Evolutionary conservation across 345 rosid species (phyloP), one percentile per base, ranked within the genome.

Genomic region (Linum trigynum): DNA sequence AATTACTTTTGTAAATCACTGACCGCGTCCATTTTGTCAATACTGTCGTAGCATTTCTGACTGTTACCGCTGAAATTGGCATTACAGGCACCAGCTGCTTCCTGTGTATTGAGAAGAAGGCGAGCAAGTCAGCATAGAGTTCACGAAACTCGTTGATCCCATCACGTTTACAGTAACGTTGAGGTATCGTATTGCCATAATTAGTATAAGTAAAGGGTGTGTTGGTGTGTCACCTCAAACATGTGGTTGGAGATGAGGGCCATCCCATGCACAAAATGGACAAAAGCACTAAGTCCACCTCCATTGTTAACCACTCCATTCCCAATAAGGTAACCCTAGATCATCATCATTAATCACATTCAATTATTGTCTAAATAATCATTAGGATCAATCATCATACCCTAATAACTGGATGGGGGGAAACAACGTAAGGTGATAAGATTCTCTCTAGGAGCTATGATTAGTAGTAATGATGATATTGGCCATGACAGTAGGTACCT

Each of bases 241-340:
- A 76, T 76, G 45, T 69, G 75, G 9, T 65, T 67, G 0, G 82
- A 81, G 50, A 82, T 72, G 23, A 82, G 72, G 7, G 76, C 85
- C 83, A 82, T 82, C 6, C 81, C 85, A 64, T 69, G 76, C 1
- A 66, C 71, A 59, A 82, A 82, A n/a, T 77, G 75, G 32, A 82
- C 58, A 11, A n/a, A 3, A 60, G 76, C 72, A 63, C 73, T 64
- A 41, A 56, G 9, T 1, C 75, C 69, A 10, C 32, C 32, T 23
- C 2, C 57, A 9, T 48, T 15, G 36, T 65, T 60, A 5, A 78
- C 35, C 32, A 67, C 59, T 8, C 81, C 85, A 72, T 82, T 82
- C 3, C 85, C 85, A 45, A 82, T 42, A 62, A 77, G 37, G 65
- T 82, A 77, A 38, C 83, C 85, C 85, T 82, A 59, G 50, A 0